Evolutionary conservation across 129 eudicot genomes (phyloP), one percentile per base, ranked within the genome.

Genomic region (Arctium minus): DNA sequence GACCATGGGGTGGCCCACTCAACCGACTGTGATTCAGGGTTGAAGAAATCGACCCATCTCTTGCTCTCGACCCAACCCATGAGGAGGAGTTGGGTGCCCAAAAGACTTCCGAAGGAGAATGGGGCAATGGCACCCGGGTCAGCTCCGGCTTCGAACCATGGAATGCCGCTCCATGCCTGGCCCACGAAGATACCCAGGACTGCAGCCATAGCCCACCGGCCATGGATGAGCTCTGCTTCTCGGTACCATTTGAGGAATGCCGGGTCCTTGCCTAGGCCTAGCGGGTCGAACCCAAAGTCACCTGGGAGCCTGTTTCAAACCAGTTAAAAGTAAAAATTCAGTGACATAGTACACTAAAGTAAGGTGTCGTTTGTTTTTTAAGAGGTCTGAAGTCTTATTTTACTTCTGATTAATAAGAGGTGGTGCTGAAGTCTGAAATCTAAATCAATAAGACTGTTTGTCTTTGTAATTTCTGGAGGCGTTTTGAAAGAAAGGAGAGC

Each of bases 1-100:
- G 99, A 95, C 99, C 99, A 95, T 8, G 99, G 99, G 27, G 99
- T 95, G 18, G 99, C 99, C 99, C 99, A 95, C 18, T 95, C 99
- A 3, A 95, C 97, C 0, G 99, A 90, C 15, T 96, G 99, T 3
- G 99, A 96, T 42, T 93, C 97, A 0, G 97, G 99, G 97, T 93
- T 86, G 86, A 92, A 93, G 90, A 93, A 96, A 76, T 96, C 99
- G 2, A 93, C 99, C 99, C 99, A 96, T 85, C 99, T 86, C 83
- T 96, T 96, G 92, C 97, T 93, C 89, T 96, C 99, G 11, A 96
- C 99, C 99, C 99, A 96, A 36, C 99, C 99, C 99, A 96, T 96
- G 44, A 96, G 94, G 40, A 96, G 88, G 70, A 96, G 99, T 69
- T 96, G 99, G 80, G 99, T 96, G 0, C 99, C 99, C 2, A 96